A percentile compares a stretch with the other conserved stretches of the same genome.
Conservation (phyloP, 768 basidiomycete genomes). For the Suillus ampliporus region DNA sequence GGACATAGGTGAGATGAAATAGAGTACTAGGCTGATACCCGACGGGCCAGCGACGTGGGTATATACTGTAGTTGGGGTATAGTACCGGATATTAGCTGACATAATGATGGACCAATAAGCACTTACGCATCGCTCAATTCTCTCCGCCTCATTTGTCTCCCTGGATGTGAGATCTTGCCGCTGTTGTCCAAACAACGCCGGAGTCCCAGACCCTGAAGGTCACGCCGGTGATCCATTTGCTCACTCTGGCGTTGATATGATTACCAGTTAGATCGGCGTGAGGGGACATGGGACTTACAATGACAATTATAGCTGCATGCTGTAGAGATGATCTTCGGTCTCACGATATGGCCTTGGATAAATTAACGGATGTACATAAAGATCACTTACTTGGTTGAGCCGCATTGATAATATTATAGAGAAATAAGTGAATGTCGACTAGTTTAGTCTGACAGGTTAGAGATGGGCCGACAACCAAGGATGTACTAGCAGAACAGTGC, state of each 20-base stretch:
- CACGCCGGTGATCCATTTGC: background rate
- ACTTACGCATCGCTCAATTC: background rate
- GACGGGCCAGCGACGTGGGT: no score
- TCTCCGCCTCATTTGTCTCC: no score
- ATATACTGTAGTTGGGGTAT: no score
- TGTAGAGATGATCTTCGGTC: conserved; percentile 6
- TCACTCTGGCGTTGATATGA: no score
- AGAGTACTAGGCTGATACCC: no score
- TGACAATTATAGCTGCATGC: background rate
- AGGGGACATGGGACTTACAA: background rate
- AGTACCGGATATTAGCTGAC: background rate
- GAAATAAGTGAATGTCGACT: background rate
- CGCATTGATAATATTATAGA: no score
- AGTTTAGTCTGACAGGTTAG: background rate
- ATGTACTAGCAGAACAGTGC: background rate
- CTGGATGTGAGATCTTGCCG: no score
- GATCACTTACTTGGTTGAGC: background rate
- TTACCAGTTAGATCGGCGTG: background rate
- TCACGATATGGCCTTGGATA: background rate
- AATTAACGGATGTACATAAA: background rate
- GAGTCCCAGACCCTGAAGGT: background rate
- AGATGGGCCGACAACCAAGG: conserved; percentile 1
- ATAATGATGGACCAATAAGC: background rate
- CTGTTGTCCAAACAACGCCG: no score
- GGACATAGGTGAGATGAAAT: background rate